Base-by-base conservation (phyloP, 169 alveolate species). In the Prorocentrum cordatum region DNA sequence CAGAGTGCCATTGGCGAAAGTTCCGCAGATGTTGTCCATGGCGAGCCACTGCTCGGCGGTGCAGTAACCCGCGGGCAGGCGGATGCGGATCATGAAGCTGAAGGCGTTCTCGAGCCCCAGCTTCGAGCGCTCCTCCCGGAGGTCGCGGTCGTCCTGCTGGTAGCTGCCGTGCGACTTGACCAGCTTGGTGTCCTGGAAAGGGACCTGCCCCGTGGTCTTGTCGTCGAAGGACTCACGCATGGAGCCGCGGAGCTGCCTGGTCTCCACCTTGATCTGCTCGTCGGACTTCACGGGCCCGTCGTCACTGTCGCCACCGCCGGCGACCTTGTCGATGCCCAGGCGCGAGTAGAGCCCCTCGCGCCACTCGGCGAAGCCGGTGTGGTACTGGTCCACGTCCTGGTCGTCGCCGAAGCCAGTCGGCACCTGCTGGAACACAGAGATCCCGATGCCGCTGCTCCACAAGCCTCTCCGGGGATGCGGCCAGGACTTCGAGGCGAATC, bases 171-270 rank as follows among this genome's bases (percentile, higher is more conserved):
- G 90, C 33, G 90, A 82, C 68, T 82, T 82, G 80, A 82, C 64
- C 70, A 82, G 73, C 39, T 82, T 82, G 68, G 90, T 82, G 68
- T 82, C 90, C 80, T 82, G 90, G 90, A 82, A 82, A n/a, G 90
- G 90, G 42, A 82, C 64, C 80, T 82, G 90, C 1, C 90, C 90
- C 31, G 90, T 82, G 67, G 90, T 62, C 68, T 62, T 64, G 54
- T 82, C 90, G 42, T 82, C 90, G 67, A 82, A 31, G 75, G 54
- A 27, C 45, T 77, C 88, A 50, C 35, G 29, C 90, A 82, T 62
- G 80, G 80, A 62, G 45, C 90, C 90, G n/a, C 90, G 61, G 29
- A 82, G 80, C 80, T 82, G 90, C 58, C 42, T 82, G 7, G 50
- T 39, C 7, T 39, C 14, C 14, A 7, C 83, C 90, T 82, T 82